Evolutionary conservation across 2,329 filamentous ascomycete genomes (phyloP), one percentile per base, ranked within the genome.

Genomic region (Raffaelea albimanens): DNA sequence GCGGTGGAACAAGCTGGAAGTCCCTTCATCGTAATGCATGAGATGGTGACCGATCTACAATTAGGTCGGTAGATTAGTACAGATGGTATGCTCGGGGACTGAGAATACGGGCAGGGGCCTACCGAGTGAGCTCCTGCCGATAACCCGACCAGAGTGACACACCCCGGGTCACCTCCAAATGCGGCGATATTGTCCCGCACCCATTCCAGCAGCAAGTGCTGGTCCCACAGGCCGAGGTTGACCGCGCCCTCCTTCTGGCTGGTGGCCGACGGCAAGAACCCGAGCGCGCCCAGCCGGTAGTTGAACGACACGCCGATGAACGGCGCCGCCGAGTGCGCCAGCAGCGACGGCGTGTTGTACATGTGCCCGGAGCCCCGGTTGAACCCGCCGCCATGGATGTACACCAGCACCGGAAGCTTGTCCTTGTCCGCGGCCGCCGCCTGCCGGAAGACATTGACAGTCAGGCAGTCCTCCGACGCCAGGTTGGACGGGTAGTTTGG

Each of bases 381-480:
- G 33, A 45, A 58, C 8, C 55, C 61, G n/a, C 62, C 62, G 5
- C 69, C 69, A 53, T 80, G 70, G 43, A 81, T 76, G 75, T 76
- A 81, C 0, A 81, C 67, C 5, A 66, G 68, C 8, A 82, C 72
- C 0, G 78, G 78, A 3, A 60, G 46, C 36, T 41, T 36, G 21
- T 23, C 3, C n/a, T 11, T 3, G 10, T 8, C 34, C 18, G 42
- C 8, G 7, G 25, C 25, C 16, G 18, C 34, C 8, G 18, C 34
- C 14, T 76, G 75, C 3, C 79, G 69, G 23, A 83, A 64, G 9
- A 84, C 67, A 54, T 82, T 83, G 52, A 82, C 62, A 44, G 76
- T 78, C 3, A 83, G 65, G 52, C 80, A 83, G 54, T 81, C 74
- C 55, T 83, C 79, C 16, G 64, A 40, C 7, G 31, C 19, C 39